Evolutionary conservation across 805 yeast genomes (phyloP).

Genomic region (Saccharomycopsis sp.): DNA sequence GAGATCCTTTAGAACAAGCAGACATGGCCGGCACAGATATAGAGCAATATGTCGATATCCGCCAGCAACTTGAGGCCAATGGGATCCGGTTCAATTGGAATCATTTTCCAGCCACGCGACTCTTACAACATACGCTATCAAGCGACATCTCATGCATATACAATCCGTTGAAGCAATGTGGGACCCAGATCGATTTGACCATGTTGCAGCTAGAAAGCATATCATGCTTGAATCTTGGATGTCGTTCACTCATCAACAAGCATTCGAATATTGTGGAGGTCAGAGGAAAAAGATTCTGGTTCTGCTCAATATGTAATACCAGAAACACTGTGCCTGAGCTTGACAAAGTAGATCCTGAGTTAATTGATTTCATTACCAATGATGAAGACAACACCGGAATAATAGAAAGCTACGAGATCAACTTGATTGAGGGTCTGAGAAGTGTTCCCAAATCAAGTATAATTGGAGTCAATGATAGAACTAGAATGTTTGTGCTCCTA

Average conservation of each 20-base stretch:
- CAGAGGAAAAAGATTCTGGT: constrained; percentile 4
- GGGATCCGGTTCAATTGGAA: constrained; percentile 76
- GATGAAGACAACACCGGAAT: background rate
- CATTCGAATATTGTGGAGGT: background rate
- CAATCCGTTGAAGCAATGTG: constrained; percentile 39
- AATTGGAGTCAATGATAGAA: background rate
- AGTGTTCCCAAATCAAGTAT: background rate
- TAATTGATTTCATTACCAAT: constrained; percentile 1
- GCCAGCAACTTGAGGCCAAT: constrained; percentile 41
- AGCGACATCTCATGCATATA: constrained; percentile 54
- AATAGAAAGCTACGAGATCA: background rate
- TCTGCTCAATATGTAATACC: constrained; percentile 13
- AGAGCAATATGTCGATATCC: background rate
- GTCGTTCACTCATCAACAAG: constrained; percentile 10
- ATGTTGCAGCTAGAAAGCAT: background rate
- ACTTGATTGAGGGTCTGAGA: background rate
- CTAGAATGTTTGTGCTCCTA: constrained; percentile 37
- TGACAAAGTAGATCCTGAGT: background rate
- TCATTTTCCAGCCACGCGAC: constrained; percentile 49
- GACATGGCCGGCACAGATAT: background rate
- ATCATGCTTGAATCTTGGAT: constrained; percentile 12
- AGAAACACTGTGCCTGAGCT: constrained; percentile 1
- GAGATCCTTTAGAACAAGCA: too few species aligned
- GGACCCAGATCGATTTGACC: background rate
- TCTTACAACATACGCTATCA: constrained; percentile 38